Conservation (phyloP, 371 early-diverging fungal species). For the Lichtheimia hyalospora region DNA sequence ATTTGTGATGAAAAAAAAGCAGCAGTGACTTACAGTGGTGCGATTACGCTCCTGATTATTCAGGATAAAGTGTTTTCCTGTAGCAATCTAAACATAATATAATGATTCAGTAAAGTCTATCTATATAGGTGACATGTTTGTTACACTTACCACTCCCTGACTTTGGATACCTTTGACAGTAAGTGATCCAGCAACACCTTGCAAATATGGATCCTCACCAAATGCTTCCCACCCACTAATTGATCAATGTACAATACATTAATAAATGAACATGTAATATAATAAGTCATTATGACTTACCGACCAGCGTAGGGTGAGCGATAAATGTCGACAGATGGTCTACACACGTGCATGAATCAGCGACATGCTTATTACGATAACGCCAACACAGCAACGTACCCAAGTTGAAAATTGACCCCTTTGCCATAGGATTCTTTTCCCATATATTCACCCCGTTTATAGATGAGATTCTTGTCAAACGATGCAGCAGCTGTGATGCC, state of each 20-base stretch:
- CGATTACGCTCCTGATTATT: constrained; percentile 49
- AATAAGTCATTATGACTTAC: constrained; percentile 19
- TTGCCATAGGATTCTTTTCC: constrained; percentile 52
- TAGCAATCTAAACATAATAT: constrained; percentile 36
- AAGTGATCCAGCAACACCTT: constrained; percentile 28
- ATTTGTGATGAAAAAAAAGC: background rate
- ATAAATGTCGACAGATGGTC: constrained; percentile 48
- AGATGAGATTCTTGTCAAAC: constrained; percentile 48
- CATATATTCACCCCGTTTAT: constrained; percentile 44
- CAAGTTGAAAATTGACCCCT: constrained; percentile 52
- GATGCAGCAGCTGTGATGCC: constrained; percentile 57
- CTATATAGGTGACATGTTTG: background rate
- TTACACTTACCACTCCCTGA: constrained; percentile 38
- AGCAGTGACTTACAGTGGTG: constrained; percentile 7
- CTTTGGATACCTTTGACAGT: constrained; percentile 38
- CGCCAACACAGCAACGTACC: background rate
- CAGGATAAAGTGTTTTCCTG: constrained; percentile 51
- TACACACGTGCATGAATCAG: no score
- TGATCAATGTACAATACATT: constrained; percentile 24
- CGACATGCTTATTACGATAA: no score
- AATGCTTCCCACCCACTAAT: constrained; percentile 57
- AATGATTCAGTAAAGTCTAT: background rate
- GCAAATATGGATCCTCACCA: constrained; percentile 64
- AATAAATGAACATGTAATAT: background rate
- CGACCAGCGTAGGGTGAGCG: constrained; percentile 46